Conservation (phyloP, 306 rosid species). For the Pterocarpus macrocarpus region DNA sequence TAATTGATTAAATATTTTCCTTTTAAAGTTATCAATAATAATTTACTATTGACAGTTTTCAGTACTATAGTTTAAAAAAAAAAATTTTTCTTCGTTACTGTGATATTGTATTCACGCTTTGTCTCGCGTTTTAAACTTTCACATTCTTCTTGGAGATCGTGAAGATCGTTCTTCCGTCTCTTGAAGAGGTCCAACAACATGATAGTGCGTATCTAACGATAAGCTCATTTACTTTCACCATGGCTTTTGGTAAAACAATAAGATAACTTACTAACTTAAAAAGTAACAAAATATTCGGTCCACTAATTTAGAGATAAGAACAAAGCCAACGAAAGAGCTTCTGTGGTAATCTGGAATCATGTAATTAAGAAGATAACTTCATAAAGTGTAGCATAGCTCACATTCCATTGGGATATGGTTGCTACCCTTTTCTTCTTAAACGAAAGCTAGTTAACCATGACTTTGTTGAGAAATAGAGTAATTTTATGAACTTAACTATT, state of each 20-base stretch:
- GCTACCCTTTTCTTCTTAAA: background rate
- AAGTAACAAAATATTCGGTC: background rate
- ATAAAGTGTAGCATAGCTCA: slow-evolving; percentile 15
- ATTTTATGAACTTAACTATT: background rate
- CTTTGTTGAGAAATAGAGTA: background rate
- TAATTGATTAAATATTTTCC: background rate
- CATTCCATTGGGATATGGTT: slow-evolving; percentile 38
- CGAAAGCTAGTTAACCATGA: background rate
- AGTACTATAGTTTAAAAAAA: no score
- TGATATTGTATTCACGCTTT: background rate
- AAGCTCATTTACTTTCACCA: background rate
- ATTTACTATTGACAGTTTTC: no score
- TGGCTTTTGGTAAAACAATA: slow-evolving; percentile 20
- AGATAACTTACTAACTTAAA: slow-evolving; percentile 32
- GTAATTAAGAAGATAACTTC: background rate
- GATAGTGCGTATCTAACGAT: background rate
- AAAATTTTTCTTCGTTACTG: no score
- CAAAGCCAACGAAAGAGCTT: background rate
- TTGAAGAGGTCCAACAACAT: background rate
- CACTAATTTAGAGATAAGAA: slow-evolving; percentile 34
- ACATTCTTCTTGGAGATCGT: background rate
- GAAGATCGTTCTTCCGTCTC: background rate
- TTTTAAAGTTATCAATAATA: background rate
- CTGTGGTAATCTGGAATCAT: slow-evolving; percentile 37
- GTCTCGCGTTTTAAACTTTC: background rate